Evolutionary conservation across 1,284 basidiomycete genomes (phyloP), one percentile per base, ranked within the genome.

Genomic region (Jaminaea rosea): DNA sequence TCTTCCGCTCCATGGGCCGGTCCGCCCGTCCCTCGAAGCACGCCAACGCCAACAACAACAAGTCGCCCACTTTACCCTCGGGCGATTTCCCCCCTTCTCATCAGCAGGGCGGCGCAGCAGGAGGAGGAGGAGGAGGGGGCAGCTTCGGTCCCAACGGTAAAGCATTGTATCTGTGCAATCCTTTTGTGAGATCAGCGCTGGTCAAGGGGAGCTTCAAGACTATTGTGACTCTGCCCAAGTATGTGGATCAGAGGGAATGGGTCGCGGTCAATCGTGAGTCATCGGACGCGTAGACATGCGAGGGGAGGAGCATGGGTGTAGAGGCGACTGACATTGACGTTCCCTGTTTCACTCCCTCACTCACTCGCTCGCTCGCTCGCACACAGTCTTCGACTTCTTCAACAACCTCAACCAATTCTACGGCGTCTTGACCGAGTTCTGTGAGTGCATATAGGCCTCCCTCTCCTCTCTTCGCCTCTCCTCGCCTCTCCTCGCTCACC

Each of bases 141-240:
- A 32, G 4, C 13, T 36, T 55, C 27, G 56, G 60, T 2, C 48
- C 52, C 8, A 58, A 50, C 47, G 58, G 54, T 26, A 73, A 69
- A 45, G 64, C 71, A 15, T 59, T 73, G 46, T 73, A 71, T 55
- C 59, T 73, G n/a, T 73, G 71, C 49, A 63, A 67, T 37, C 71
- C 71, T 46, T 98, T 99, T 72, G 90, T 93, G 49, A 91, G 96
- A 69, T 88, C 91, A 0, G 90, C 93, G 1, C 80, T 99, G 26
- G 92, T 99, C 61, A 97, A 96, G 76, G 93, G 93, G 15, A 93
- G 90, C 73, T 96, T 97, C 79, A 96, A 96, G 78, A 97, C 92
- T 1, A 97, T 98, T 64, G 91, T 97, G 34, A 88, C 91, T 77
- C 82, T 94, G 31, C 94, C 94, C 17, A 96, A 96, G 75, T 97